Conservation (phyloP, 1,284 basidiomycete species). For the Ganoderma sp. region DNA sequence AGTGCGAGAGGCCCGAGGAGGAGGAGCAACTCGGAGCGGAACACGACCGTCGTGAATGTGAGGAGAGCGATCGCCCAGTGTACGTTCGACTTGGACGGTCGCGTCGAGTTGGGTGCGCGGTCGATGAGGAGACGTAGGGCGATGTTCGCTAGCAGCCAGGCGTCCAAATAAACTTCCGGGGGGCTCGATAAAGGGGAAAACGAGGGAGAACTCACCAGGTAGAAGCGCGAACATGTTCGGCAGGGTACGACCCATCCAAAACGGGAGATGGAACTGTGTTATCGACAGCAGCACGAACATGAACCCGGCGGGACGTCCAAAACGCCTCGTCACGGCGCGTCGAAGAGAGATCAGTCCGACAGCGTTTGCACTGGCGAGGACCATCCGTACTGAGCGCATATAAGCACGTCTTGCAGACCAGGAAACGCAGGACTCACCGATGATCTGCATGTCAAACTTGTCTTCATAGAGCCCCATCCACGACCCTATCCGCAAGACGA, state of each 20-base stretch:
- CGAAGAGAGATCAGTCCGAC: constrained; percentile 70
- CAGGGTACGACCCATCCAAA: constrained; percentile 91
- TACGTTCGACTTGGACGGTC: constrained; percentile 46
- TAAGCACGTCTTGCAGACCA: background rate
- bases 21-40: constrained; percentile 82
- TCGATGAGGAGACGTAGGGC: constrained; percentile 63
- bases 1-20: constrained; percentile 70
- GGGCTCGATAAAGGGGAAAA: too few species aligned
- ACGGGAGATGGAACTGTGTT: constrained; percentile 90
- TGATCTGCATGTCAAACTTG: constrained; percentile 68
- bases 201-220: constrained; percentile 58
- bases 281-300: constrained; percentile 75
- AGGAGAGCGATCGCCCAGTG: constrained; percentile 56
- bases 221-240: constrained; percentile 94
- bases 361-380: constrained; percentile 73
- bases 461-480: constrained; percentile 50
- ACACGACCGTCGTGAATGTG: constrained; percentile 72
- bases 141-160: constrained; percentile 60
- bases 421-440: constrained; percentile 46
- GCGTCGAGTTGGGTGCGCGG: constrained; percentile 48
- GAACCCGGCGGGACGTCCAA: constrained; percentile 60
- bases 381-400: constrained; percentile 68
- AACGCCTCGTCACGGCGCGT: constrained; percentile 65
- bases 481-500: constrained; percentile 52
- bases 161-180: background rate